Base-by-base conservation (phyloP, 1,284 basidiomycete genomes). In the Phylloboletellus chloephorus region DNA sequence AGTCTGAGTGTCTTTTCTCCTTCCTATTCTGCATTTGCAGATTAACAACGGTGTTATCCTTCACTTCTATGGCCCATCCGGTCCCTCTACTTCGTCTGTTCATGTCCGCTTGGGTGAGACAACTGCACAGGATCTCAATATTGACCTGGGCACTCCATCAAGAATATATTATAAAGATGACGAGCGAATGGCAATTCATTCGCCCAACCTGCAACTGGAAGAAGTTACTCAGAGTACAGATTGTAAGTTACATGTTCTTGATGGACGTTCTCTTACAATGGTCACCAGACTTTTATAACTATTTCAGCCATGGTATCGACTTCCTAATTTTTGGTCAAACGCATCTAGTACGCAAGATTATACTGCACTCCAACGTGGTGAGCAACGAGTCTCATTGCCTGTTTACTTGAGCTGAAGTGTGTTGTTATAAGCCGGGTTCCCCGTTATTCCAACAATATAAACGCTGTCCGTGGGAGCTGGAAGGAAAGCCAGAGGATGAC, bases 391-490 rank as follows among this genome's bases (percentile, higher is more conserved):
- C n/a, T 41, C 25, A 8, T 16, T 21, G 7, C 39, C 26, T 25
- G 7, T 37, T 38, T 29, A 7, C 33, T 26, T 4, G 17, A 33
- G 17, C 33, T 44, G 23, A 20, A 44, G 22, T 24, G 11, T 31
- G 24, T 28, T 26, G 12, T 50, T 24, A 7, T 23, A 28, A 93
- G 90, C 86, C 88, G 21, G 90, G 90, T 3, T 83, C 89, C 1
- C 82, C 89, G 1, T 64, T 89, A 28, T 94, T 94, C 57, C 90
- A 93, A 58, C 74, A 82, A 15, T 90, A 92, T 56, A 88, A 91
- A 54, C 80, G 89, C 13, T 93, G 90, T 63, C 85, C 83, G 25
- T 94, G 90, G 90, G 78, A 83, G 52, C 74, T 94, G 22, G 77
- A 83, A 57, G 80, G 78, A 7, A 69, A 64, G 41, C 78, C 80